Percentiles rank a stretch among this genome's conserved stretches.
Conservation (phyloP, 805 yeast species). For the Saccharomyces paradoxus region DNA sequence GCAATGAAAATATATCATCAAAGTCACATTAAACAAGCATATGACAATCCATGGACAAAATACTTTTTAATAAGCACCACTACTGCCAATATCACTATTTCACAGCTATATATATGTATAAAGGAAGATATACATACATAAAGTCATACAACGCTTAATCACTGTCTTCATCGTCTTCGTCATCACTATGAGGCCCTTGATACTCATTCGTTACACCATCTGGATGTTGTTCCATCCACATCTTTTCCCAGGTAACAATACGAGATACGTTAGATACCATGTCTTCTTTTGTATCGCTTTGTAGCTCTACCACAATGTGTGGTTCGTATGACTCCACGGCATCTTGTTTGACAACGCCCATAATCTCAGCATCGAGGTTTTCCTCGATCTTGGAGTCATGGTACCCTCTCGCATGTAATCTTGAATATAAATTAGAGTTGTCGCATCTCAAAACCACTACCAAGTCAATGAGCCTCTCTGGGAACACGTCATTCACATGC, state of each 20-base stretch:
- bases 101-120: not conserved
- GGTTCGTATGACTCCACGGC: slow-evolving; percentile 76
- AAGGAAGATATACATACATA: not conserved
- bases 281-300: slow-evolving; percentile 63
- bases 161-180: slow-evolving; percentile 8
- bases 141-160: not conserved
- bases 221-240: slow-evolving; percentile 65
- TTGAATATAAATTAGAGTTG: slow-evolving; percentile 60
- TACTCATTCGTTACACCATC: slow-evolving; percentile 51
- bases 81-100: not conserved
- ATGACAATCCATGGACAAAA: not conserved
- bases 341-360: slow-evolving; percentile 83
- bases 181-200: slow-evolving; percentile 10
- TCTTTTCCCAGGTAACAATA: slow-evolving; percentile 61
- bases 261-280: slow-evolving; percentile 79
- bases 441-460: slow-evolving; percentile 83
- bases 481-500: slow-evolving; percentile 96
- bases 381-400: slow-evolving; percentile 77
- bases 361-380: slow-evolving; percentile 91
- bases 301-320: slow-evolving; percentile 73
- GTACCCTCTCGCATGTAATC: slow-evolving; percentile 71
- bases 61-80: not conserved
- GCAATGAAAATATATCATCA: not conserved
- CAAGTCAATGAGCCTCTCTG: slow-evolving; percentile 84
- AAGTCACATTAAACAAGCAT: not conserved